Conservation (phyloP, 2,329 filamentous ascomycete species). For the Amphichorda felina region DNA sequence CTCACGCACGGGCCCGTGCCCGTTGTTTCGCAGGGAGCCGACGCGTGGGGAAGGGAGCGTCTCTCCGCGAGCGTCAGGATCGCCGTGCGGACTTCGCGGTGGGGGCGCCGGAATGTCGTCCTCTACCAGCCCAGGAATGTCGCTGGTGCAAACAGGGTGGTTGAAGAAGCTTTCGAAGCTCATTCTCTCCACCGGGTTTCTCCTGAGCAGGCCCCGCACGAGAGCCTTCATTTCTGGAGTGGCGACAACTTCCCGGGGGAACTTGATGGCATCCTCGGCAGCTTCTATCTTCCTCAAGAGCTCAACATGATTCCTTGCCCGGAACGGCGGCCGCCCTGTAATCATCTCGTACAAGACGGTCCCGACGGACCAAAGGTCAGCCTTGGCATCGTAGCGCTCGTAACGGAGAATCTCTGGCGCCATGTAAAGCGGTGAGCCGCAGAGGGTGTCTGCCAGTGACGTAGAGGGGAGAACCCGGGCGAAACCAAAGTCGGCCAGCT, state of each 20-base stretch:
- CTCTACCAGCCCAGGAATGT: conserved; percentile 70
- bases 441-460: conserved; percentile 88
- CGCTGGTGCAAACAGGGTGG: conserved; percentile 57
- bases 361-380: conserved; percentile 94
- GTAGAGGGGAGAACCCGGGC: conserved; percentile 83
- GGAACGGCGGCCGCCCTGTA: conserved; percentile 78
- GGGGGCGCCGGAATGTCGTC: conserved; percentile 48
- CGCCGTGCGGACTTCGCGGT: no score
- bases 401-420: conserved; percentile 95
- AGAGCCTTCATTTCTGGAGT: conserved; percentile 69
- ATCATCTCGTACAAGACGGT: conserved; percentile 96
- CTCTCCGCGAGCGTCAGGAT: neutral
- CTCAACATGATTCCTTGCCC: conserved; percentile 89
- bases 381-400: conserved; percentile 94
- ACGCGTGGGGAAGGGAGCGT: no score
- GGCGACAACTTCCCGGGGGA: conserved; percentile 59
- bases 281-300: conserved; percentile 85
- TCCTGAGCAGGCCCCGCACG: conserved; percentile 71
- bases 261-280: conserved; percentile 74
- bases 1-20: conserved; percentile 12
- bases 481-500: conserved; percentile 98
- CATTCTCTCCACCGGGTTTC: conserved; percentile 73
- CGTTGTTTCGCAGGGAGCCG: conserved; percentile 8
- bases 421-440: conserved; percentile 96
- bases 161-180: conserved; percentile 79